Conservation (phyloP, 148 eudicot species). For the Rhododendron vialii region DNA sequence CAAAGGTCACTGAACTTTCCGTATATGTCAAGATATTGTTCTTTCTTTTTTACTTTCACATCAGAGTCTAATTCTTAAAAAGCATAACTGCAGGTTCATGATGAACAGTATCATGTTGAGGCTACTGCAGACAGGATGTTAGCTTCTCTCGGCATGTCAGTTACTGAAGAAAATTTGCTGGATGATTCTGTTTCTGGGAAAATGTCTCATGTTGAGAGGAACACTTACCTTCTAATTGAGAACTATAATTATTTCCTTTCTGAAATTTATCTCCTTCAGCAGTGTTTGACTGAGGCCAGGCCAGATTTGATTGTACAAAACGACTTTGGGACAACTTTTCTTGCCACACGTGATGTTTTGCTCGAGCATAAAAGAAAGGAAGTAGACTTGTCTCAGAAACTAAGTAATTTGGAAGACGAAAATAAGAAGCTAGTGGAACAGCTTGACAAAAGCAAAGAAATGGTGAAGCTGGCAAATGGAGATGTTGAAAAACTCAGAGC, state of each 20-base stretch:
- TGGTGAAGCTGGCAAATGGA: constrained; percentile 36
- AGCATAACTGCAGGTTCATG: constrained; percentile 33
- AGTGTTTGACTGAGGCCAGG: constrained; percentile 53
- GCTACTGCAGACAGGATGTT: constrained; percentile 53
- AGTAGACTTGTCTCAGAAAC: constrained; percentile 42
- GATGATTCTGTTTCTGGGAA: constrained; percentile 54
- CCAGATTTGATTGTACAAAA: constrained; percentile 50
- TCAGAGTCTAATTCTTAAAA: constrained; percentile 22
- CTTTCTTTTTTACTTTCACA: constrained; percentile 35
- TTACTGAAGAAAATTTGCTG: constrained; percentile 45
- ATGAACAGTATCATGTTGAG: constrained; percentile 50
- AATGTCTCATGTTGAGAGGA: constrained; percentile 59
- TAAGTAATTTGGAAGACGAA: constrained; percentile 52
- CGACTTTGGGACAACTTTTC: constrained; percentile 47
- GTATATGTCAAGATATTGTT: constrained; percentile 47
- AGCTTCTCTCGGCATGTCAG: constrained; percentile 46
- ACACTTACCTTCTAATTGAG: constrained; percentile 50
- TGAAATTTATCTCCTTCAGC: constrained; percentile 63
- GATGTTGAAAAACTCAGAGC: constrained; percentile 59
- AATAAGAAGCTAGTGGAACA: constrained; percentile 51
- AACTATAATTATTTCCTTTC: constrained; percentile 70
- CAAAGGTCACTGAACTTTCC: constrained; percentile 52
- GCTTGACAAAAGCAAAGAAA: constrained; percentile 40
- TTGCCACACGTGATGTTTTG: constrained; percentile 49
- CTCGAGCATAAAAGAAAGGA: constrained; percentile 55